phyloP scores from a whole-genome alignment of 352 stramenopile species.

The Globisporangium rhizosaccharum region DNA sequence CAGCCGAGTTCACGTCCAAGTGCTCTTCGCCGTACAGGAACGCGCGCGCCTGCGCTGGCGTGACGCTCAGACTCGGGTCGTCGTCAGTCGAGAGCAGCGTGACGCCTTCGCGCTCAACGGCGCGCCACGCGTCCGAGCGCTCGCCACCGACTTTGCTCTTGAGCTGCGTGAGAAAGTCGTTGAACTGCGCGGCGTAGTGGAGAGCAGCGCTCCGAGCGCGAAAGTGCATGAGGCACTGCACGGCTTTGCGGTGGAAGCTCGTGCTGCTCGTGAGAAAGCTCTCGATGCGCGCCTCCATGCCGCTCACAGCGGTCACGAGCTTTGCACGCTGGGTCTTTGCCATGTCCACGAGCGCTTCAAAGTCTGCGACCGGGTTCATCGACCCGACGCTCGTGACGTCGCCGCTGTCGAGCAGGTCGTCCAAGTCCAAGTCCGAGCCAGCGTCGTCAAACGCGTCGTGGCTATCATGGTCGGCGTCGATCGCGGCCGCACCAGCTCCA shows the following conservation, averaged over 20 bases:
- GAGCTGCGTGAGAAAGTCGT: conserved; percentile 56
- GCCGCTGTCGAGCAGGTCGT: conserved; percentile 63
- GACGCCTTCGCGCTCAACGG: conserved; percentile 49
- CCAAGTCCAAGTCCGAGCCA: conserved; percentile 68
- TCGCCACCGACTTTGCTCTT: conserved; percentile 39
- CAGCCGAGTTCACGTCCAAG: conserved; percentile 31
- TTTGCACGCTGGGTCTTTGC: conserved; percentile 34
- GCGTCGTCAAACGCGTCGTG: conserved; percentile 23
- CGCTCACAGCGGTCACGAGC: conserved; percentile 44
- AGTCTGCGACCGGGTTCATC: conserved; percentile 83
- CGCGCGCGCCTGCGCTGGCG: conserved; percentile 33
- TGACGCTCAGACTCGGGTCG: conserved; percentile 50
- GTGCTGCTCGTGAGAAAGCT: conserved; percentile 46
- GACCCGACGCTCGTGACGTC: conserved; percentile 67
- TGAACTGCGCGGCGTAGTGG: conserved; percentile 72
- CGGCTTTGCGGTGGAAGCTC: conserved; percentile 56
- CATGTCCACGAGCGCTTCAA: conserved; percentile 62
- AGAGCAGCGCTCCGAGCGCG: conserved; percentile 63
- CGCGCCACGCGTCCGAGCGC: conserved; percentile 44
- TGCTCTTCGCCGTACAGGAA: conserved; percentile 67
- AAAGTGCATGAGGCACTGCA: conserved; percentile 71
- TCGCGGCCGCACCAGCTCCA: neutral
- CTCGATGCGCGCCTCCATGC: conserved; percentile 67
- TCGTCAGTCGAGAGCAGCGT: conserved; percentile 49
- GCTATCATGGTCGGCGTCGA: neutral